A percentile compares a stretch with the other conserved stretches of the same genome.
Conservation (phyloP, 2,329 filamentous ascomycete species). For the Claviceps sp. region DNA sequence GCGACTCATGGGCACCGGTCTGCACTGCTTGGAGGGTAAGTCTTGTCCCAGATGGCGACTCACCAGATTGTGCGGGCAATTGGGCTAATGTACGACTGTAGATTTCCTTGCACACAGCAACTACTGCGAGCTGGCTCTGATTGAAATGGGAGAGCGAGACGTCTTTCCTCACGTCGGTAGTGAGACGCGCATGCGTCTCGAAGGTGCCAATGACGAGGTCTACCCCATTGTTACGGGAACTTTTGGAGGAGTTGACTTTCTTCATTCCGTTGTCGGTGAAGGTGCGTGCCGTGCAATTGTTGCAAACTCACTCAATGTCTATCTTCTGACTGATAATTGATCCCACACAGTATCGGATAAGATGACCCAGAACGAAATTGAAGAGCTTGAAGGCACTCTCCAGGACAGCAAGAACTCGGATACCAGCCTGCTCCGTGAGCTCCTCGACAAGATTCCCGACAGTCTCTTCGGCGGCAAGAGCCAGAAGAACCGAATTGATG, state of each 20-base stretch:
- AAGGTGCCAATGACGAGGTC: conserved; percentile 51
- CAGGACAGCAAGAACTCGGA: conserved; percentile 49
- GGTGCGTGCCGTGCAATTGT: conserved; percentile 20
- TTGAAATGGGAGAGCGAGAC: conserved; percentile 68
- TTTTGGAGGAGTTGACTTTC: conserved; percentile 87
- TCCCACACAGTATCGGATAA: conserved; percentile 63
- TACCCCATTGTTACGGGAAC: conserved; percentile 83
- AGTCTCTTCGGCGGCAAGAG: conserved; percentile 67
- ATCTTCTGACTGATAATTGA: background rate
- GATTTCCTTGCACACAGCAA: conserved; percentile 92
- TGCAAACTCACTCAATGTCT: background rate
- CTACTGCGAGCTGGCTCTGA: conserved; percentile 76
- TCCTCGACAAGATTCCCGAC: conserved; percentile 70
- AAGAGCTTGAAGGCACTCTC: conserved; percentile 77
- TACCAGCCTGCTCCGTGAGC: conserved; percentile 61
- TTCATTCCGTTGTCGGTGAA: conserved; percentile 71
- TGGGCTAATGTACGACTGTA: conserved; percentile 13
- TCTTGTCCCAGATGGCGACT: background rate
- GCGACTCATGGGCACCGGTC: conserved; percentile 71
- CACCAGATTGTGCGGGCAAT: background rate
- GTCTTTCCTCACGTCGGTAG: conserved; percentile 81
- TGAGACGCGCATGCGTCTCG: conserved; percentile 55
- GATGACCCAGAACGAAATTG: conserved; percentile 78
- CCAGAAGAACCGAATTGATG: conserved; percentile 61
- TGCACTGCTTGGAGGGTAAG: conserved; percentile 72